Evolutionary conservation across 305 asterid genomes (phyloP), one percentile per base, ranked within the genome.

Genomic region (Ajuga reptans): DNA sequence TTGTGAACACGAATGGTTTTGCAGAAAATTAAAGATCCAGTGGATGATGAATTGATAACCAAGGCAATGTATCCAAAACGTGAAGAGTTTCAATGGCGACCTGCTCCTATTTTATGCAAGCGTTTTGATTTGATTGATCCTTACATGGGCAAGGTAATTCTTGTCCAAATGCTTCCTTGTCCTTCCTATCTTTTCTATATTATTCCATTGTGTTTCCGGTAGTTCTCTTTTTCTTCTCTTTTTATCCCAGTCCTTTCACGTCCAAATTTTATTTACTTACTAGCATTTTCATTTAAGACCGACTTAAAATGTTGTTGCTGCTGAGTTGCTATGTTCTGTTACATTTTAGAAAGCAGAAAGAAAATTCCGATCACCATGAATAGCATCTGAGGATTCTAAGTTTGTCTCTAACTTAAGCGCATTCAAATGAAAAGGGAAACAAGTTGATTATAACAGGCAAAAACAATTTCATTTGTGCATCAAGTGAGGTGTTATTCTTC

Each of bases 101-200:
- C 98, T 68, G 84, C 96, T 24, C 87, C 98, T 37, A 75, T 92
- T 75, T 79, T 92, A 49, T 92, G 98, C 98, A 92, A 90, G 88
- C 97, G 97, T 67, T 90, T 87, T 83, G 98, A 92, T 84, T 81
- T 92, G 74, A 71, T 73, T 75, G 98, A 92, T 81, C 98, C 98
- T 81, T 86, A 81, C 84, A 85, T 92, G 90, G 97, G 98, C 75
- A 88, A 92, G 98, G 98, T 92, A 83, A 43, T 45, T 67, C 12
- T n/a, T 21, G 50, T 43, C 39, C 55, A 34, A 21, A 39, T 72
- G 9, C 62, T 52, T 9, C 7, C 18, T 21, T 45, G 2, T 17
- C 11, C 36, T 63, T 34, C 14, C 27, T 67, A 29, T 18, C 15
- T 34, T 27, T 49, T 27, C 59, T 31, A 11, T 27, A 61, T 27